Evolutionary conservation across 2,329 filamentous ascomycete species (phyloP), one percentile per base, ranked within the genome.

Genomic region (Laburnicola sp.): DNA sequence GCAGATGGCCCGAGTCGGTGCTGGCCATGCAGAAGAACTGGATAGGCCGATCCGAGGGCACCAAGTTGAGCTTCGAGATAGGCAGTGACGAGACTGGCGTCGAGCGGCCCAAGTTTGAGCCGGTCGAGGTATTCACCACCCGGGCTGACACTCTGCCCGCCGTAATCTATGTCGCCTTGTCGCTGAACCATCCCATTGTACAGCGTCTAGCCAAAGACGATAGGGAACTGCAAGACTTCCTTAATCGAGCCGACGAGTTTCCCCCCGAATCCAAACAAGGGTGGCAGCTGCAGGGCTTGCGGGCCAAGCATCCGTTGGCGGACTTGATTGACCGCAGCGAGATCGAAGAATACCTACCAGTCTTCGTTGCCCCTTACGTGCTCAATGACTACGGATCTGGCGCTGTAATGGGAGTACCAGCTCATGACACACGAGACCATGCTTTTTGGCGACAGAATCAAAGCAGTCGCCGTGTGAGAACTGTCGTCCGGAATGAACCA

Each of bases 391-490:
- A 95, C 60, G 90, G 91, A 11, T 88, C 91, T 59, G 91, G 91
- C 1, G 91, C 91, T 7, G 87, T 96, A 2, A 96, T 96, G 91
- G 91, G 91, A 37, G 91, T 96, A 6, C 91, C 91, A 0, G 91
- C 86, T 2, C 91, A 96, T 65, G 91, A 96, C 70, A 68, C 80
- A 3, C 82, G 90, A 45, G 91, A 96, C 62, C 79, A 88, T 71
- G 82, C 83, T 1, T 96, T 96, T 69, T 96, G 90, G 87, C 84
- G 81, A 60, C 78, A 85, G 51, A 90, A 95, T 58, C 77, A 81
- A 27, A 77, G 78, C 4, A 77, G 81, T 3, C 75, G 82, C 39
- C 82, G 83, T 2, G 79, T 92, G 27, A 78, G 82, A 2, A 74
- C 83, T 38, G 89, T 91, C 1, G 56, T 73, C 2, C 54, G 59